phyloP scores from a whole-genome alignment of 352 stramenopile species.

The Thraustochytrium aureum region DNA sequence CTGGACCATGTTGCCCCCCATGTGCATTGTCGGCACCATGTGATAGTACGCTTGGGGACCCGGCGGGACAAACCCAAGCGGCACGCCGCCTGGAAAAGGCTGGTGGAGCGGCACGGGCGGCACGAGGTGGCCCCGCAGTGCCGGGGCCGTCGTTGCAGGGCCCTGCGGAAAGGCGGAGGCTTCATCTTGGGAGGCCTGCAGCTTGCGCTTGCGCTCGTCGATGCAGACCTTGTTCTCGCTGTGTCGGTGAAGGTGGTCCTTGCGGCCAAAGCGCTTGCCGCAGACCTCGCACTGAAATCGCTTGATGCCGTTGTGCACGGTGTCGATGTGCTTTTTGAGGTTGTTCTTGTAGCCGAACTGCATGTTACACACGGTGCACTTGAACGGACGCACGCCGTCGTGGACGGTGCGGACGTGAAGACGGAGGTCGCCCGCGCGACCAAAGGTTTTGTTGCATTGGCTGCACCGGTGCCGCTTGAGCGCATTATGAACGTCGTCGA shows the following conservation, averaged over 20 bases:
- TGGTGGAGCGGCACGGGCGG: too few relatives aligned
- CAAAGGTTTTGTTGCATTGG: slow-evolving; percentile 46
- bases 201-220: slow-evolving; percentile 34
- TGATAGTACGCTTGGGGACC: too few relatives aligned
- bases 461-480: slow-evolving; percentile 25
- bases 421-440: slow-evolving; percentile 39
- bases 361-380: neutral
- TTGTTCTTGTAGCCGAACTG: slow-evolving; percentile 49
- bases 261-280: slow-evolving; percentile 50
- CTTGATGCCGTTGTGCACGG: slow-evolving; percentile 34
- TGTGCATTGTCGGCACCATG: too few relatives aligned
- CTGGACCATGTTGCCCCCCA: too few relatives aligned
- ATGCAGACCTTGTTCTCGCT: slow-evolving; percentile 50
- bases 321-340: slow-evolving; percentile 51
- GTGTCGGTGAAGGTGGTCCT: slow-evolving; percentile 52
- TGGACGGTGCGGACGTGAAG: slow-evolving; percentile 43
- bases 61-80: too few relatives aligned
- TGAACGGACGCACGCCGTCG: slow-evolving; percentile 13
- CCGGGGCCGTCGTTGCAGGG: too few relatives aligned
- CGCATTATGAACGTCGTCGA: slow-evolving; percentile 12
- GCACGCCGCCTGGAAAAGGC: too few relatives aligned
- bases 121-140: too few relatives aligned
- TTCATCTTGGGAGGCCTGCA: too few relatives aligned
- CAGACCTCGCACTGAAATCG: slow-evolving; percentile 48
- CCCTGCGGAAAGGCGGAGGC: too few relatives aligned